Evolutionary conservation across 768 basidiomycete genomes (phyloP), one percentile per base, ranked within the genome.

Genomic region (Russula lepida): DNA sequence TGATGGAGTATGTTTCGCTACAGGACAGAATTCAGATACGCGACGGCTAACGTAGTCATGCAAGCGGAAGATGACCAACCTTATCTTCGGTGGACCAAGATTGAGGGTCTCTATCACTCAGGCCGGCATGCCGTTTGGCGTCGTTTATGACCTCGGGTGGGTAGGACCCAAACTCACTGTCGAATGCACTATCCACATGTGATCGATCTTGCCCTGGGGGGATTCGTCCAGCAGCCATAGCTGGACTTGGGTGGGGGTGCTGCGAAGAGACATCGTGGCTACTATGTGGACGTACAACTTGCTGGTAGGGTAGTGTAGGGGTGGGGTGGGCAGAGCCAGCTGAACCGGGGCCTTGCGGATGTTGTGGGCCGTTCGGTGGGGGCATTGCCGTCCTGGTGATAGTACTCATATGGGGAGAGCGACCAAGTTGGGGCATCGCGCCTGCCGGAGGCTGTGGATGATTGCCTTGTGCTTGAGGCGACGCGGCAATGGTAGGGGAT

Each of bases 401-500:
- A 23, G 35, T 28, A 7, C 71, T 60, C 67, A 84, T 72, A 59
- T 83, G 82, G 3, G 81, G 81, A 4, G 81, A 79, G 0, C 78
- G 77, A 2, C 82, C 80, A 1, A 83, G 74, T 58, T 79, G 80
- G 52, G 74, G 76, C 77, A 83, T 80, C 5, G 74, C 49, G 71
- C 65, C 71, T 67, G 7, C 23, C 66, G 70, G 52, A 65, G 73
- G 72, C 28, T 72, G 72, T 25, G 67, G 69, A 4, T 69, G 76
- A 32, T 47, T 47, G 30, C 72, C 72, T 8, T 69, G 69, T 49
- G 79, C 78, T 63, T 84, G 84, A 0, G 83, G 80, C 4, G 84
- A 84, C 54, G 81, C 79, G 2, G 83, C 76, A 72, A 87, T 84
- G 2, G 80, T 84, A 4, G 86, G 86, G 23, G 84, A 86, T 44